Percentiles rank a stretch among this genome's conserved stretches.
phyloP scores from a whole-genome alignment of 129 eudicot genomes.

The Gnaphalium uliginosum region DNA sequence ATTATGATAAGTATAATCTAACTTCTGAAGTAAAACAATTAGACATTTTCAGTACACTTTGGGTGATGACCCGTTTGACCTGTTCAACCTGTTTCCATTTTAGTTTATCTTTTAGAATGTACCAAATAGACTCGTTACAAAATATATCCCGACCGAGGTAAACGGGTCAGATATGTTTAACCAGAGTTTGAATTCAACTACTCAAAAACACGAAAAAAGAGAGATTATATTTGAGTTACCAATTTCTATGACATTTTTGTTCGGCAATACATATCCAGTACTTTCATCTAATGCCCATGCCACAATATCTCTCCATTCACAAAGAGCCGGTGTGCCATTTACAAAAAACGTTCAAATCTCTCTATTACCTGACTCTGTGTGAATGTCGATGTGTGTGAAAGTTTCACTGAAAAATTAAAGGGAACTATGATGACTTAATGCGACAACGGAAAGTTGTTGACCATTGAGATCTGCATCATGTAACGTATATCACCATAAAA shows the following conservation, averaged over 20 bases:
- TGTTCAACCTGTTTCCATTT: not conserved
- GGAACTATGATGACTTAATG: not conserved
- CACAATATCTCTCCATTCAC: conserved; percentile 83
- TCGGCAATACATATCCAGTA: conserved; percentile 88
- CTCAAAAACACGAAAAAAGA: not conserved
- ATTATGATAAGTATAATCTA: too few relatives aligned
- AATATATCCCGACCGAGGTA: not conserved
- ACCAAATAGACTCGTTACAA: not conserved
- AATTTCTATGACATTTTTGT: conserved; percentile 78
- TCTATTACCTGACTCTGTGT: not conserved
- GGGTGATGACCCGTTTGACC: too few relatives aligned
- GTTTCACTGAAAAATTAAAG: not conserved
- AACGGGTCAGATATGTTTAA: not conserved
- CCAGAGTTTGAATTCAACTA: not conserved
- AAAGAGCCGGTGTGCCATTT: conserved; percentile 57
- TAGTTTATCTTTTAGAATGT: not conserved
- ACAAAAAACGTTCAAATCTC: not conserved
- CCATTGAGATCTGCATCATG: conserved; percentile 14
- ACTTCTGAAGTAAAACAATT: too few relatives aligned
- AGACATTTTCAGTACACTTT: too few relatives aligned
- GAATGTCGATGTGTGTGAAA: not conserved
- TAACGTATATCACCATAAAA: not conserved
- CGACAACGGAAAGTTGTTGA: not conserved
- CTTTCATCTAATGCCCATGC: conserved; percentile 96
- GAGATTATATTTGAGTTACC: conserved; percentile 41